phyloP scores from a whole-genome alignment of 2,329 filamentous ascomycete species.

The Alternaria arborescens region DNA sequence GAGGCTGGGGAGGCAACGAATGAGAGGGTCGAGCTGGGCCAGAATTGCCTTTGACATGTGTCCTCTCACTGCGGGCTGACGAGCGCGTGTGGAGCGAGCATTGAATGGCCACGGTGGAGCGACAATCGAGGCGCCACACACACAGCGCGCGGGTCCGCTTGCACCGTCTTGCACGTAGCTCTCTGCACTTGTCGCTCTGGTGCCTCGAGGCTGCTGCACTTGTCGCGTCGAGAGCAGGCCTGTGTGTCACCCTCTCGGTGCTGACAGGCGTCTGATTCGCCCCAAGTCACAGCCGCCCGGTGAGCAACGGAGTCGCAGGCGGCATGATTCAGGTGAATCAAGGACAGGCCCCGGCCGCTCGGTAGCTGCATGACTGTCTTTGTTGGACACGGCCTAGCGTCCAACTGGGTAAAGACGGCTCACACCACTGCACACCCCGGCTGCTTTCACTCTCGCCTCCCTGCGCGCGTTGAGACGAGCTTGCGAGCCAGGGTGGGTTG shows the following conservation, averaged over 20 bases:
- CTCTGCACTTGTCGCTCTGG: constrained; percentile 12
- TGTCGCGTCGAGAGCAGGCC: constrained; percentile 38
- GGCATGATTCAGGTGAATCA: constrained; percentile 39
- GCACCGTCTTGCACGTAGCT: neutral
- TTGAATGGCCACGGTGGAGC: constrained; percentile 18
- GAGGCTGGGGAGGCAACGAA: constrained; percentile 12
- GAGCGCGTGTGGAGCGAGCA: constrained; percentile 30
- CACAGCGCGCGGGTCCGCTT: constrained; percentile 17
- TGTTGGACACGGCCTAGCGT: constrained; percentile 31
- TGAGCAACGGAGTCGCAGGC: constrained; percentile 29
- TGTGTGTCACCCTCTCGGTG: constrained; percentile 35
- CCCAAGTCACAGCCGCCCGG: constrained; percentile 33
- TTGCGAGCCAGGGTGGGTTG: constrained; percentile 27
- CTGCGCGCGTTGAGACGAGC: constrained; percentile 28
- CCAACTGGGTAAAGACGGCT: constrained; percentile 23
- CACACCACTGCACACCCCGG: constrained; percentile 29
- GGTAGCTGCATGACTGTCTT: constrained; percentile 33
- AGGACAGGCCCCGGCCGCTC: constrained; percentile 31
- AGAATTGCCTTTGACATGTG: constrained; percentile 19
- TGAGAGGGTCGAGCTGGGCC: constrained; percentile 10
- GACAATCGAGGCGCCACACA: constrained; percentile 22
- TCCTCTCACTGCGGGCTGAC: constrained; percentile 32
- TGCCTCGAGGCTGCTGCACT: constrained; percentile 41
- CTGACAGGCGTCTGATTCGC: constrained; percentile 32
- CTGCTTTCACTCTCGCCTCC: constrained; percentile 35